Conservation (phyloP, 441 rosid genomes). For the Melastoma candidum region DNA sequence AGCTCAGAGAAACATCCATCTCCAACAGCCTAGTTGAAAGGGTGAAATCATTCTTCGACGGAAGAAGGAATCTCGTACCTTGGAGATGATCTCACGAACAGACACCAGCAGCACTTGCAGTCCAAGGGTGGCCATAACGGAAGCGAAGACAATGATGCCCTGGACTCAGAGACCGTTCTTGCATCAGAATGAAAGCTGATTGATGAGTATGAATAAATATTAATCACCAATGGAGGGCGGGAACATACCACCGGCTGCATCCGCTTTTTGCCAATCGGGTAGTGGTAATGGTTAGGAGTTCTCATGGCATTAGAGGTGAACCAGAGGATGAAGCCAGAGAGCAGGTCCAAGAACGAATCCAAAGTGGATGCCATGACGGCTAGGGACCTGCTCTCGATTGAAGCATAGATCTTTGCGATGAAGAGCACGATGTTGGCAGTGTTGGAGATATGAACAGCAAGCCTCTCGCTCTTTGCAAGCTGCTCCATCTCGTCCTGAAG, state of each 20-base stretch:
- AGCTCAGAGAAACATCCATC: too few species aligned
- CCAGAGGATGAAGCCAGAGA: constrained; percentile 60
- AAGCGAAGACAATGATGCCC: constrained; percentile 76
- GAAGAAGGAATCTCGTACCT: constrained; percentile 22
- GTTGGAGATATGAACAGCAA: constrained; percentile 43
- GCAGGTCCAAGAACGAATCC: constrained; percentile 51
- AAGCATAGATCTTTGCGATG: constrained; percentile 43
- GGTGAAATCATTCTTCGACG: too few species aligned
- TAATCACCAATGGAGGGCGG: not conserved
- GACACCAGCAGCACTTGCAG: constrained; percentile 60
- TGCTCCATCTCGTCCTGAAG: constrained; percentile 33
- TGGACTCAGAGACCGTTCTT: constrained; percentile 9
- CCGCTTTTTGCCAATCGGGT: constrained; percentile 55
- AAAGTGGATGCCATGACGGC: constrained; percentile 61
- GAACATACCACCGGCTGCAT: constrained; percentile 51
- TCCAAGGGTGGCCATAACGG: constrained; percentile 71
- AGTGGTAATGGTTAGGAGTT: constrained; percentile 29
- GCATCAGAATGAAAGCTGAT: not conserved
- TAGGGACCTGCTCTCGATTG: constrained; percentile 41
- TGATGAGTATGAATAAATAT: constrained; percentile 20
- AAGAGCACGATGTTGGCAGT: constrained; percentile 47
- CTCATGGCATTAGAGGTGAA: constrained; percentile 42
- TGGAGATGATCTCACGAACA: constrained; percentile 33
- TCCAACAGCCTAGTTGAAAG: too few species aligned
- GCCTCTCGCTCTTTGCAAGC: constrained; percentile 29